Evolutionary conservation across 768 basidiomycete genomes (phyloP).

Genomic region (Cubamyces lactineus): DNA sequence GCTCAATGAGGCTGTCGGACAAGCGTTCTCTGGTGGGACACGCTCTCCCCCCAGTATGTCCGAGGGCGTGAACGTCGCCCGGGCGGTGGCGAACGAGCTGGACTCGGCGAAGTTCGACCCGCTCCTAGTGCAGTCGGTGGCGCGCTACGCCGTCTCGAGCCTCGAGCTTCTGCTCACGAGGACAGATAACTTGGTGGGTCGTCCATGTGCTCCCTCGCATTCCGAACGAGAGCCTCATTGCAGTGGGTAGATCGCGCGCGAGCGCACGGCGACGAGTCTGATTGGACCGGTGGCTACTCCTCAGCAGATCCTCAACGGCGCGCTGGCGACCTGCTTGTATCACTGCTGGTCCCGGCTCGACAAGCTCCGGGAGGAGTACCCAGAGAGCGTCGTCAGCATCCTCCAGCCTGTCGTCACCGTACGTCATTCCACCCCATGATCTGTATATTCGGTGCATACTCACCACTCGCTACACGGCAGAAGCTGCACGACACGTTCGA

Average conservation of each 20-base stretch:
- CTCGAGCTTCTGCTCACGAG: constrained; percentile 70
- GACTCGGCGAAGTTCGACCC: constrained; percentile 95
- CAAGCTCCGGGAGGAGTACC: constrained; percentile 70
- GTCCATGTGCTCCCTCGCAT: background rate
- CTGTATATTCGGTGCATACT: background rate
- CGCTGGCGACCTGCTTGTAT: constrained; percentile 78
- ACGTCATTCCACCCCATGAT: constrained; percentile 28
- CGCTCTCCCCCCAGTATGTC: constrained; percentile 71
- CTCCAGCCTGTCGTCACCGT: constrained; percentile 66
- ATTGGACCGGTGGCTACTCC: constrained; percentile 77
- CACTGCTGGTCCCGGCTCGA: constrained; percentile 71
- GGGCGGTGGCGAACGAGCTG: constrained; percentile 86
- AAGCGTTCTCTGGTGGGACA: constrained; percentile 73
- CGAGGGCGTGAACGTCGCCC: constrained; percentile 78
- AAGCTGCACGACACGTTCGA: constrained; percentile 55
- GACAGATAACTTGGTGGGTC: constrained; percentile 69
- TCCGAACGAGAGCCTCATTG: background rate
- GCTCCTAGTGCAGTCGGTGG: constrained; percentile 76
- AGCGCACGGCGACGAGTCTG: constrained; percentile 76
- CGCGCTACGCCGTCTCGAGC: constrained; percentile 68
- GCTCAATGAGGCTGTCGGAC: constrained; percentile 80
- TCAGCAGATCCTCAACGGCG: constrained; percentile 78
- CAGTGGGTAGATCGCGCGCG: constrained; percentile 62
- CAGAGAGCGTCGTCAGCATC: constrained; percentile 55
- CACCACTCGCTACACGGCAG: constrained; percentile 37